Evolutionary conservation across 148 eudicot species (phyloP).

Genomic region (Rheum nobile): DNA sequence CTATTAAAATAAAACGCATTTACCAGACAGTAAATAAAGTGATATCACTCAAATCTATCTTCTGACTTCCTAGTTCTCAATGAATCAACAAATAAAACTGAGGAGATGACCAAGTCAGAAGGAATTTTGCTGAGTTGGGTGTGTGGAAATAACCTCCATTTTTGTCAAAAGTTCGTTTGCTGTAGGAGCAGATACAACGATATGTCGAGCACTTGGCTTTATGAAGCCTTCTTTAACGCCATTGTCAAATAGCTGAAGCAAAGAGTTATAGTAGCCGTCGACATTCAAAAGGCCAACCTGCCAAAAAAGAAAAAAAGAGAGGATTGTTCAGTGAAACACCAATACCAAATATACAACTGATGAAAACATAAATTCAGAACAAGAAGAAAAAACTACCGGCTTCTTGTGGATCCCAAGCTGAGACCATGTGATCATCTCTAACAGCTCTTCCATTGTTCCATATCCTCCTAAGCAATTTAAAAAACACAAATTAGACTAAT

Average conservation of each 20-base stretch:
- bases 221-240: constrained; percentile 98
- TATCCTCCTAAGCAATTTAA: constrained; percentile 58
- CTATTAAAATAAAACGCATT: neutral
- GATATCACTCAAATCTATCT: too few species aligned
- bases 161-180: constrained; percentile 64
- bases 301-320: neutral
- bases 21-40: neutral
- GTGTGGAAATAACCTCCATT: constrained; percentile 50
- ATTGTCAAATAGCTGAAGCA: constrained; percentile 79
- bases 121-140: neutral
- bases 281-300: constrained; percentile 87
- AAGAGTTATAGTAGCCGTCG: constrained; percentile 79
- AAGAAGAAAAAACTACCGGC: constrained; percentile 32
- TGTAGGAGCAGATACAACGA: constrained; percentile 68
- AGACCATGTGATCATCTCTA: constrained; percentile 97
- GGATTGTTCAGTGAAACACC: neutral
- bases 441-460: constrained; percentile 89
- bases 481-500: neutral
- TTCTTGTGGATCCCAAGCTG: constrained; percentile 92
- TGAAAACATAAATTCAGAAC: neutral
- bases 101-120: neutral
- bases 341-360: neutral
- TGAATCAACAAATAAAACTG: too few species aligned
- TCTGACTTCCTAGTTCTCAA: neutral
- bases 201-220: constrained; percentile 61